A percentile compares a stretch with the other conserved stretches of the same genome.
These are phyloP conservation scores for Serendipita sp. DNA, from an alignment of 768 basidiomycete genomes.

Conservation along the genomic window DNA sequence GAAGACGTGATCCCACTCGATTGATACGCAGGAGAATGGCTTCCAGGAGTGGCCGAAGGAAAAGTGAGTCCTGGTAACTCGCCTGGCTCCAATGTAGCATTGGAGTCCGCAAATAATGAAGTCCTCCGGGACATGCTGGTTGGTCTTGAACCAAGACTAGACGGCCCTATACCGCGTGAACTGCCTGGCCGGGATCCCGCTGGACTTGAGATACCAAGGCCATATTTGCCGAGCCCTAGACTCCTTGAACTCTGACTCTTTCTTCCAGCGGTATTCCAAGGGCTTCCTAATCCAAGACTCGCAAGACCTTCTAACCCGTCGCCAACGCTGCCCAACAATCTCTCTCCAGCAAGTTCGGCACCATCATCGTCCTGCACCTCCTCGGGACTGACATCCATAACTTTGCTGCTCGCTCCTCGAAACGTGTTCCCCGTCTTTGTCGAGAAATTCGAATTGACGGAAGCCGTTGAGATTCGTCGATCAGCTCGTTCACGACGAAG, in stretches of 20 bases:
- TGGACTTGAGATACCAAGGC: neutral
- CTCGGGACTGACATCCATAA: constrained; percentile 4
- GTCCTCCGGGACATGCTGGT: neutral
- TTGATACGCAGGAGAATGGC: neutral
- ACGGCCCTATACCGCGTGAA: neutral
- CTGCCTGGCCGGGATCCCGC: neutral
- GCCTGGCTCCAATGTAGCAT: neutral
- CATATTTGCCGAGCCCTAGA: neutral
- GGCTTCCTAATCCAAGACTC: neutral
- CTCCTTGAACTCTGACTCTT: neutral
- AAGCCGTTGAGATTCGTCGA: neutral
- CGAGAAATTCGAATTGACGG: neutral
- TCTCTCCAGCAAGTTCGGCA: neutral
- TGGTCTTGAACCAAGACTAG: neutral
- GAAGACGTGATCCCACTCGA: neutral
- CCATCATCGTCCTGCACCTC: neutral
- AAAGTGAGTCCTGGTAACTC: neutral
- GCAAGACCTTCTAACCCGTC: constrained; percentile 2
- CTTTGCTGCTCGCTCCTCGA: neutral
- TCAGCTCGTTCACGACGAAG: neutral
- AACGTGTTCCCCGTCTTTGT: neutral
- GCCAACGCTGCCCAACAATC: constrained; percentile 2
- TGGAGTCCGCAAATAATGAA: neutral
- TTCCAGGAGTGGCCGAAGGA: neutral
- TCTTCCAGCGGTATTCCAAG: neutral